Evolutionary conservation across 139 green algal genomes (phyloP).

Genomic region (Haematococcus sp.): DNA sequence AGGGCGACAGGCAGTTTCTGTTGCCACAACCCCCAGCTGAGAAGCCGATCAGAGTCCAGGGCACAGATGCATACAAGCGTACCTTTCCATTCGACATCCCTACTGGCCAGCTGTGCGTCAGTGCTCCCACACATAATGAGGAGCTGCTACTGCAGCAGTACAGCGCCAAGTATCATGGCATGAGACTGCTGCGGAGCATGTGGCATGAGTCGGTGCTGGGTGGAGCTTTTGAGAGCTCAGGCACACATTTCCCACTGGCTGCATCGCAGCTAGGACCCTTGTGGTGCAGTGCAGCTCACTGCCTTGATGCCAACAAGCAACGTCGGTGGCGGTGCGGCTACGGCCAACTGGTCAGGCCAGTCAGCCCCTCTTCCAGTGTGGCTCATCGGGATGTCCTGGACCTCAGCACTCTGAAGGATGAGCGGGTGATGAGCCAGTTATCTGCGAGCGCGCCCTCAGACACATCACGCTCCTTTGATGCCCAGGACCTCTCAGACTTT

Average conservation of each 20-base stretch:
- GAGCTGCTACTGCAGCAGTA: conserved; percentile 15
- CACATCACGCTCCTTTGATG: no score
- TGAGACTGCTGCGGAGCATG: conserved; percentile 13
- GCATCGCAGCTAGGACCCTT: background rate
- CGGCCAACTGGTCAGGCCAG: background rate
- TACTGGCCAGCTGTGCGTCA: background rate
- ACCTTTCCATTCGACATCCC: conserved; percentile 10
- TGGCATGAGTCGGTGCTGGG: background rate
- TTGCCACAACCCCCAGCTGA: background rate
- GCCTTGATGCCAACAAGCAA: conserved; percentile 4
- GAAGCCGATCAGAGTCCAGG: conserved; percentile 7
- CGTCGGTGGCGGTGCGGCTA: conserved; percentile 15
- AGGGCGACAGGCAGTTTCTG: conserved; percentile 16
- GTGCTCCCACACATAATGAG: background rate
- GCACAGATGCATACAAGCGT: conserved; percentile 1
- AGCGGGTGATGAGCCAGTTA: no score
- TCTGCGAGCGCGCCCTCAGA: no score
- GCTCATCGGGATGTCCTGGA: no score
- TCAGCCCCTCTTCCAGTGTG: no score
- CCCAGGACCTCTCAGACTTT: no score
- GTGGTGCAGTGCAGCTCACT: conserved; percentile 18
- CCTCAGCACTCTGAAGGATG: no score
- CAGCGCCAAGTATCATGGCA: conserved; percentile 4
- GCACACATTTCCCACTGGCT: conserved; percentile 15
- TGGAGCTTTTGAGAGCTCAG: background rate